These are phyloP conservation scores for Acmispon strigosus DNA, from an alignment of 306 rosid genomes.

Conservation along the genomic window DNA sequence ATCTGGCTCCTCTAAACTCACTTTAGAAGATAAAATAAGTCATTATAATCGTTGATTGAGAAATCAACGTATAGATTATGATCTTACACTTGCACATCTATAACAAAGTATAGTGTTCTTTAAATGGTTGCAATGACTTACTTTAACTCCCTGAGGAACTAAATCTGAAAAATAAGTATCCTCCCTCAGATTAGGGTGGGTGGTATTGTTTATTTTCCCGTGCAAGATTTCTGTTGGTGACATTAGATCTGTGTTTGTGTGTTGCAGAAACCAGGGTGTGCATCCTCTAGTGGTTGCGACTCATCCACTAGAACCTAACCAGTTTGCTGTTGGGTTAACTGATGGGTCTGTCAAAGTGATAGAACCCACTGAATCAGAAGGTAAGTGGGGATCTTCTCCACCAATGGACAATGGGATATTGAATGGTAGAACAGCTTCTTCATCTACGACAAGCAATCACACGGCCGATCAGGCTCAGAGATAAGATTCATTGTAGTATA, in stretches of 20 bases:
- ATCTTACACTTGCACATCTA: too few relatives aligned
- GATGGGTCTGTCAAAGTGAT: slow-evolving; percentile 83
- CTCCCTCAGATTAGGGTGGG: neutral
- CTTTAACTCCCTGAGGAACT: too few relatives aligned
- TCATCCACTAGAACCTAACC: slow-evolving; percentile 70
- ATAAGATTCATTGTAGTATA: slow-evolving; percentile 33
- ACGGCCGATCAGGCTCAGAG: slow-evolving; percentile 58
- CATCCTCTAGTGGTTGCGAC: slow-evolving; percentile 68
- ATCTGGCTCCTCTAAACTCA: too few relatives aligned
- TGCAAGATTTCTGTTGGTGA: neutral
- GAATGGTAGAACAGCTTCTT: slow-evolving; percentile 48
- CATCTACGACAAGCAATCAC: slow-evolving; percentile 65
- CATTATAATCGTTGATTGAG: too few relatives aligned
- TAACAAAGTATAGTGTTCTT: too few relatives aligned
- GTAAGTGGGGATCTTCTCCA: slow-evolving; percentile 65
- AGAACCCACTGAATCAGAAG: slow-evolving; percentile 66
- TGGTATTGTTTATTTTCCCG: neutral
- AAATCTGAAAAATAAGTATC: neutral
- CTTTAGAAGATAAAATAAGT: too few relatives aligned
- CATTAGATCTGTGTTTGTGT: neutral
- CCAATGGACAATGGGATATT: slow-evolving; percentile 55
- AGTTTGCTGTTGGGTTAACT: slow-evolving; percentile 66
- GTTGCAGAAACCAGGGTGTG: slow-evolving; percentile 54
- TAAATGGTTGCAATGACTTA: too few relatives aligned
- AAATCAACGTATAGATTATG: too few relatives aligned